Evolutionary conservation across 2,329 filamentous ascomycete genomes (phyloP).

Genomic region (Colletotrichum sp.): DNA sequence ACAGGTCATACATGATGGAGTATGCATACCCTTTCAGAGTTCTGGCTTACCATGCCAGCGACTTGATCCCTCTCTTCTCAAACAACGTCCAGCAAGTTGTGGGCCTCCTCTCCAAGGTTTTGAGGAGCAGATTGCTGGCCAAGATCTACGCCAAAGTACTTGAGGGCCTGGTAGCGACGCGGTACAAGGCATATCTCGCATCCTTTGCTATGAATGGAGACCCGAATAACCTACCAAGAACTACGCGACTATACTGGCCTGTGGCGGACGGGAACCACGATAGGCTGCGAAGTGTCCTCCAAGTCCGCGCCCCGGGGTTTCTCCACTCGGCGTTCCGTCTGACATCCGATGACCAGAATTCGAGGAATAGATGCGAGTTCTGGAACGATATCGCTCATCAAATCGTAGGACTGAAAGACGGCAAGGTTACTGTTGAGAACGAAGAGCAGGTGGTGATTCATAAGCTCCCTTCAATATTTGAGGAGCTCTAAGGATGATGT

Average conservation of each 20-base stretch:
- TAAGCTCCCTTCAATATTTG: neutral
- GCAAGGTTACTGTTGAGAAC: neutral
- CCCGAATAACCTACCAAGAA: conserved; percentile 38
- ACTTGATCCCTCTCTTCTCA: conserved; percentile 46
- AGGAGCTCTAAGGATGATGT: neutral
- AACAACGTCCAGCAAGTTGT: conserved; percentile 20
- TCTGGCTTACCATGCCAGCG: conserved; percentile 48
- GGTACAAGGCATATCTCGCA: conserved; percentile 41
- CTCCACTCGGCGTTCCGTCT: conserved; percentile 32
- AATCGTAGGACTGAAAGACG: neutral
- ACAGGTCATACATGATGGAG: conserved; percentile 25
- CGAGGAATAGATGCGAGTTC: conserved; percentile 34
- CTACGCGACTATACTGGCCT: conserved; percentile 21
- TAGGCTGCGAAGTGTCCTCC: conserved; percentile 32
- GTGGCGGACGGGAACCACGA: conserved; percentile 24
- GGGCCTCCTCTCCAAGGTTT: neutral
- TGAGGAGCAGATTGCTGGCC: conserved; percentile 28
- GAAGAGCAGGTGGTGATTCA: neutral
- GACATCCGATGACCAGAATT: conserved; percentile 32
- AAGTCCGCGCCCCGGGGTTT: conserved; percentile 28
- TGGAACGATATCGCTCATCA: conserved; percentile 26
- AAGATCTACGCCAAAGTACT: conserved; percentile 36
- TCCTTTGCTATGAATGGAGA: conserved; percentile 43
- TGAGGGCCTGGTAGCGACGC: conserved; percentile 28
- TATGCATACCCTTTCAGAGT: conserved; percentile 30